These are phyloP conservation scores for Fusarium citri DNA, from an alignment of 2,329 filamentous ascomycete genomes.

Conservation along the genomic window DNA sequence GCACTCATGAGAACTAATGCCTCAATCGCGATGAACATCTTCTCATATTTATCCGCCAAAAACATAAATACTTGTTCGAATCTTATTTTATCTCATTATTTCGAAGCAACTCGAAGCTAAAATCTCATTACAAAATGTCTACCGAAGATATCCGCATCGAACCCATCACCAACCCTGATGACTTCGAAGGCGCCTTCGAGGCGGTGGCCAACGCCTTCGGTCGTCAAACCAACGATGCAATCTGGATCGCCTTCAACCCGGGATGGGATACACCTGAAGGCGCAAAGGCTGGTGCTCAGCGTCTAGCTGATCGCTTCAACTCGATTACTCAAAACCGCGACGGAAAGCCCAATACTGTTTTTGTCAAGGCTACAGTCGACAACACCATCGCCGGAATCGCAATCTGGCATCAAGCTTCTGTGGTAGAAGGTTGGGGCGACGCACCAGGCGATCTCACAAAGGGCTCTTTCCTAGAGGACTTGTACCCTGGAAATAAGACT, in stretches of 20 bases:
- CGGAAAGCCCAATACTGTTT: conserved; percentile 62
- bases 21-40: conserved; percentile 2
- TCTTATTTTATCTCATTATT: conserved; percentile 1
- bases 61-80: fast-evolving
- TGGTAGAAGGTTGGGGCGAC: conserved; percentile 61
- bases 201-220: conserved; percentile 57
- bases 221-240: conserved; percentile 60
- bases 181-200: conserved; percentile 45
- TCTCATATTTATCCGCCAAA: background rate
- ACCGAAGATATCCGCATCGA: conserved; percentile 41
- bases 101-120: fast-evolving
- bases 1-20: conserved; percentile 24
- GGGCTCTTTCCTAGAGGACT: conserved; percentile 48
- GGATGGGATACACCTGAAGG: conserved; percentile 65
- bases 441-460: conserved; percentile 48
- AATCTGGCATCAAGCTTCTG: conserved; percentile 66
- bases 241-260: conserved; percentile 65
- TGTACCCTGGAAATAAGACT: conserved; percentile 57
- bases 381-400: conserved; percentile 62
- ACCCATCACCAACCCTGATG: conserved; percentile 44
- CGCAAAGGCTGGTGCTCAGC: conserved; percentile 49
- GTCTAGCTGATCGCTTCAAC: conserved; percentile 57
- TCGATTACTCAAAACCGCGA: conserved; percentile 53
- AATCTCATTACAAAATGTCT: background rate
- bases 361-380: conserved; percentile 64